phyloP scores from a whole-genome alignment of 176 grass and related monocot species.

The Chrysopogon serrulatus region DNA sequence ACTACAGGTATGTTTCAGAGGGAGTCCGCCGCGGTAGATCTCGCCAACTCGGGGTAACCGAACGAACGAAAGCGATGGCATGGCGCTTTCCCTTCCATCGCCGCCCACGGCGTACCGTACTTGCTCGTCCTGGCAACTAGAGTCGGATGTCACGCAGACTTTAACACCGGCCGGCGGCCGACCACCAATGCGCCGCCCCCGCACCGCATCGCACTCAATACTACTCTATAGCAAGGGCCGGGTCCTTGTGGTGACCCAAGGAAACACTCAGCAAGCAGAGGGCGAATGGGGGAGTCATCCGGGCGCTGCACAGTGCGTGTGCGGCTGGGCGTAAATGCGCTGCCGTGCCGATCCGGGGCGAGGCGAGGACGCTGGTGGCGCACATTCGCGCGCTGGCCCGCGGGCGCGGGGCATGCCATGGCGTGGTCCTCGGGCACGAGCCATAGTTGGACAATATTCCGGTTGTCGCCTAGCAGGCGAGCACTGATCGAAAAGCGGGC shows the following conservation, averaged over 20 bases:
- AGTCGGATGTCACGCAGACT: background rate
- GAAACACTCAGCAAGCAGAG: too few species aligned
- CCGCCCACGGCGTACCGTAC: too few species aligned
- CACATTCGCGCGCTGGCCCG: background rate
- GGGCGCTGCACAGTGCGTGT: background rate
- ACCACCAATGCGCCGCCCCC: background rate
- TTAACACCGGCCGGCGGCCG: background rate
- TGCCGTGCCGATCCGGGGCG: background rate
- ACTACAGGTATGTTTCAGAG: background rate
- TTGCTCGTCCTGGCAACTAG: background rate
- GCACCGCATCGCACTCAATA: background rate
- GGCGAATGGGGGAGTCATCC: too few species aligned
- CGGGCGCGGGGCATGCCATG: too few species aligned
- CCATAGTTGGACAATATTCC: constrained; percentile 22
- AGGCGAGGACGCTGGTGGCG: background rate
- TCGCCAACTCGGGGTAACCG: background rate
- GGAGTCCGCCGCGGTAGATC: background rate
- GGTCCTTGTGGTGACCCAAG: too few species aligned
- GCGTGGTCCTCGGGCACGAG: constrained; percentile 5
- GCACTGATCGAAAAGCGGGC: background rate
- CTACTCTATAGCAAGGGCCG: too few species aligned
- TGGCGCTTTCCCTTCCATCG: background rate
- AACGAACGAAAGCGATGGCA: background rate
- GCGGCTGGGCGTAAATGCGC: background rate
- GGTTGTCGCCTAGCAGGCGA: constrained; percentile 12